Base-by-base conservation (phyloP, 495 filamentous ascomycete species). In the Xylaria telfairii region DNA sequence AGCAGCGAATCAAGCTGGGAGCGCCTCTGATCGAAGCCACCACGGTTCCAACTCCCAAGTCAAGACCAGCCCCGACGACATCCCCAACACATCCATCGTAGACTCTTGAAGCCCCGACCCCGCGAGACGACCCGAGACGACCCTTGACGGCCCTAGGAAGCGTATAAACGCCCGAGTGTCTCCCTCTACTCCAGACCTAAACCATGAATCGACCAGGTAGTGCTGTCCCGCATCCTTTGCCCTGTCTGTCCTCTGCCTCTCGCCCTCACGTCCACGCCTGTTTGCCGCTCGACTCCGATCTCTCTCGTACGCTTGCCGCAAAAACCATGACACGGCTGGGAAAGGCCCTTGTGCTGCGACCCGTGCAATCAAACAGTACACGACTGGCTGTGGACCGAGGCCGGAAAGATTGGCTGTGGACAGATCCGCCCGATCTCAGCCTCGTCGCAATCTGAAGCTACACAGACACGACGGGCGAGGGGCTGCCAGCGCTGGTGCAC, bases 171-270 rank as follows among this genome's bases (percentile, higher is more conserved):
- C 28, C 47, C 69, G 26, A 66, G 69, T 30, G 47, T 68, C 68
- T 73, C 49, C 32, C 63, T 46, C 56, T 66, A 46, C 19, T 62
- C 30, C 44, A 32, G 67, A 73, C 71, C 61, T 41, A 69, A 76
- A 83, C 80, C 76, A 88, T 88, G 86, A 88, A 88, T 81, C 82
- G 86, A 78, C 82, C 84, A 88, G 86, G 86, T 88, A 88, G 73
- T 80, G 63, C 75, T 73, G 46, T 75, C 75, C 73, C 74, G 47
- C 49, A 60, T 57, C 65, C 60, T 63, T 65, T 79, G 73, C 75
- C 76, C 76, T 74, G 64, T 71, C 69, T 49, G 65, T 65, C 63
- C 34, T 51, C 59, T 56, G 51, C 32, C 44, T 65, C 51, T 46
- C 34, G 53, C 32, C 26, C 13, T 56, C 39, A 61, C 41, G 63